Conservation (phyloP, 345 rosid genomes). For the Gossypium herbaceum region DNA sequence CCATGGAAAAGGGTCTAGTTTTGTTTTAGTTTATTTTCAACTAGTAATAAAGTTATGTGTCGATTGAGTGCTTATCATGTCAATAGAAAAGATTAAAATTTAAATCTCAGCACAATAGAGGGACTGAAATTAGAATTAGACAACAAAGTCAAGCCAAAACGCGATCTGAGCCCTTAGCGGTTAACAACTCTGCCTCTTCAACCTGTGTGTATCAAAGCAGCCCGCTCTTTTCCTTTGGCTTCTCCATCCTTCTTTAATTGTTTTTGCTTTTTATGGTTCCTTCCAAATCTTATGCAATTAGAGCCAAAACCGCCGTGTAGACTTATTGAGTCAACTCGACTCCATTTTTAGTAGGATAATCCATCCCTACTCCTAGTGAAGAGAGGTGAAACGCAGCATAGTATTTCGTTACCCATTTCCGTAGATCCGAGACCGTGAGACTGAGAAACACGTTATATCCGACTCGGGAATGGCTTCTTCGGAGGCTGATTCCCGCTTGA, state of each 20-base stretch:
- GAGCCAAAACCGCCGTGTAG: background rate
- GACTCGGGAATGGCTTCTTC: conserved; percentile 97
- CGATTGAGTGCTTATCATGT: too few species aligned
- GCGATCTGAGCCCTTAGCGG: conserved; percentile 39
- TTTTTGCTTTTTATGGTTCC: too few species aligned
- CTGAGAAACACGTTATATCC: conserved; percentile 23
- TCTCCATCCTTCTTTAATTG: background rate
- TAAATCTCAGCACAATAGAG: too few species aligned
- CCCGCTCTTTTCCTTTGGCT: background rate
- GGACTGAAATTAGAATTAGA: background rate
- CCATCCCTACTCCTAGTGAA: background rate
- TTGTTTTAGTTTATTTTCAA: too few species aligned
- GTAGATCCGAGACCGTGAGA: conserved; percentile 41
- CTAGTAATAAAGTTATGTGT: too few species aligned
- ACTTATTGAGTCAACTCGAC: conserved; percentile 17
- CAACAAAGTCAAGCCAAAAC: conserved; percentile 1
- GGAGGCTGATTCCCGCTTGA: conserved; percentile 98
- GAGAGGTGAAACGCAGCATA: conserved; percentile 3
- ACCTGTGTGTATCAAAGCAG: background rate
- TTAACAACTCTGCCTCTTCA: conserved; percentile 8
- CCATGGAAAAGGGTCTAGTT: too few species aligned
- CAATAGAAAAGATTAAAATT: too few species aligned
- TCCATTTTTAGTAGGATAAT: conserved; percentile 1
- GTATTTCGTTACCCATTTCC: conserved; percentile 9
- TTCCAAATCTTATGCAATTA: conserved; percentile 2